These are phyloP conservation scores for Monotropa hypopitys DNA, from an alignment of 179 eudicot genomes.

Conservation along the genomic window DNA sequence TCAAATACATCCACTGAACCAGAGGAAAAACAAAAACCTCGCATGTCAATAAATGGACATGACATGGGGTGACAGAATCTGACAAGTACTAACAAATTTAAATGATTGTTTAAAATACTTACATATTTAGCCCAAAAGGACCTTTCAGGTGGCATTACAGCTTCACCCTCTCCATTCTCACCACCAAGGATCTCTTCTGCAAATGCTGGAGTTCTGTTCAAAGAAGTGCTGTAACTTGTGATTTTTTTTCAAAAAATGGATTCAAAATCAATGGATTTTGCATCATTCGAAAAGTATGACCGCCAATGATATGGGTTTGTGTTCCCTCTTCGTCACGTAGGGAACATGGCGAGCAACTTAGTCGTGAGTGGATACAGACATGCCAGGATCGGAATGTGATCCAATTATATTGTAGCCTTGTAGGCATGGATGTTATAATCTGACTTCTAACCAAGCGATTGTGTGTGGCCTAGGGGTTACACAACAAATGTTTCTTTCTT, in stretches of 20 bases:
- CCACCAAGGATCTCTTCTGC: conserved; percentile 54
- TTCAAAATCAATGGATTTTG: not conserved
- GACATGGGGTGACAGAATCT: not conserved
- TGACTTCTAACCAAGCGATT: not conserved
- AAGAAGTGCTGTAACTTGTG: not conserved
- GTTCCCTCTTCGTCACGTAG: not conserved
- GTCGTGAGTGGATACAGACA: not conserved
- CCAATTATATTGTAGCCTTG: not conserved
- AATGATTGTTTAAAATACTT: conserved; percentile 21
- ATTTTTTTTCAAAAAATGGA: not conserved
- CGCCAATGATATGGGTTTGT: not conserved
- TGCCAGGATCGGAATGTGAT: not conserved
- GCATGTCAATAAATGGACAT: not conserved
- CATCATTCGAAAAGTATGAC: not conserved
- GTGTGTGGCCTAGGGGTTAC: not conserved
- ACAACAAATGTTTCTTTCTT: not conserved
- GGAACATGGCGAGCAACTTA: not conserved
- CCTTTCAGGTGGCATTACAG: conserved; percentile 49
- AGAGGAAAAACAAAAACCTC: conserved; percentile 6
- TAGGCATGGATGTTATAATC: not conserved
- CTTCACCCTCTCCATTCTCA: conserved; percentile 49
- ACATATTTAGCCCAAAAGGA: conserved; percentile 98
- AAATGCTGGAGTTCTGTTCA: conserved; percentile 66
- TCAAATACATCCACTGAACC: conserved; percentile 90
- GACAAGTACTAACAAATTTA: not conserved